Conservation (phyloP, 768 basidiomycete species). For the Coprinopsis strossmayeri region DNA sequence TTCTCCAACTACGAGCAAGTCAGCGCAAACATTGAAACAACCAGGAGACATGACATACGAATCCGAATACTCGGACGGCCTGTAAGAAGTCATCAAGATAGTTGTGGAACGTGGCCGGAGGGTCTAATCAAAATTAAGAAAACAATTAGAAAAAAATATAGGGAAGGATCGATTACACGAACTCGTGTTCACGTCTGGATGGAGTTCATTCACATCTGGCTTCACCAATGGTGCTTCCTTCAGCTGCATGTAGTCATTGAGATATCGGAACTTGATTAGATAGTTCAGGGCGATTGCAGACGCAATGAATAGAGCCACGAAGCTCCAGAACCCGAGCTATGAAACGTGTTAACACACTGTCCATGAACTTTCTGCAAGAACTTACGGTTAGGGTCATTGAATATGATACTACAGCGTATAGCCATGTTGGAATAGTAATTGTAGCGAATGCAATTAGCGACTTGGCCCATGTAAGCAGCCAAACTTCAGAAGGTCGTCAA, state of each 20-base stretch:
- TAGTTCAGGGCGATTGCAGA: slow-evolving; percentile 69
- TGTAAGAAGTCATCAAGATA: slow-evolving; percentile 97
- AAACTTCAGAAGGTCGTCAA: slow-evolving; percentile 40
- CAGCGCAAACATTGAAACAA: slow-evolving; percentile 5
- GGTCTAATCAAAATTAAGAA: slow-evolving; percentile 28
- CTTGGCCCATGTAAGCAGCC: slow-evolving; percentile 75
- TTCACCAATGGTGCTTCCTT: slow-evolving; percentile 80
- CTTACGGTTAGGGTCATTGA: slow-evolving; percentile 84
- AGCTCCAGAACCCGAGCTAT: slow-evolving; percentile 88
- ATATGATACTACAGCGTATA: slow-evolving; percentile 76
- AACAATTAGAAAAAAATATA: background rate
- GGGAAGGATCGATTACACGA: background rate
- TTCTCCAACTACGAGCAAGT: slow-evolving; percentile 59
- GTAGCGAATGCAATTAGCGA: slow-evolving; percentile 73
- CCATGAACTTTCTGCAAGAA: slow-evolving; percentile 8
- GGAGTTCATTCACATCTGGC: slow-evolving; percentile 78
- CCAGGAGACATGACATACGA: slow-evolving; percentile 38
- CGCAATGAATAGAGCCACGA: slow-evolving; percentile 68
- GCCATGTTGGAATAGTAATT: slow-evolving; percentile 72
- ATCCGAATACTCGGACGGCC: slow-evolving; percentile 95
- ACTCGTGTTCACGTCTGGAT: slow-evolving; percentile 85
- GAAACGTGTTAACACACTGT: slow-evolving; percentile 2
- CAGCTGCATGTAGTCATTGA: slow-evolving; percentile 68
- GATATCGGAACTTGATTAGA: slow-evolving; percentile 77
- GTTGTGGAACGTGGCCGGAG: slow-evolving; percentile 81